Evolutionary conservation across 106 monocot species (phyloP), one percentile per base, ranked within the genome.

Genomic region (Acanthochlamys bracteata): DNA sequence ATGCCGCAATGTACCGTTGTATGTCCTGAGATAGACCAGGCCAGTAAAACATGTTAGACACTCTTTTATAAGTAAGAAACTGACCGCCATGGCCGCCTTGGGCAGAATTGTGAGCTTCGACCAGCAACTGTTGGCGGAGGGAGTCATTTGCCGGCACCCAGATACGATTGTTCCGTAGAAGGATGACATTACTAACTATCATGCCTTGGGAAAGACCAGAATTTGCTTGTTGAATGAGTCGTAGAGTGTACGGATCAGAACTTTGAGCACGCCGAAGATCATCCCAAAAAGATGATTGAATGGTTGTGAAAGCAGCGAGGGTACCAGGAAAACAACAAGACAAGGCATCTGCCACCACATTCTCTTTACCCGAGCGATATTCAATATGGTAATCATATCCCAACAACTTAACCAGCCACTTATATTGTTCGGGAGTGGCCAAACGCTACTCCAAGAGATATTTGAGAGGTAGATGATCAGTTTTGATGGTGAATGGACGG

Each of bases 351-450:
- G 24, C 26, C 1, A 26, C 52, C 14, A 16, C 16, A 53, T 65
- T 65, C 6, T 65, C 52, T 4, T 10, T 26, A 2, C 65, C 65
- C 3, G 0, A 10, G 16, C 51, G 39, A n/a, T 65, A 65, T 13
- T 14, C 52, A 52, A 65, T 64, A 20, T 20, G 2, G 55, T 55
- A 68, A 42, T 68, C 57, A 68, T 20, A 68, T 3, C 68, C 68
- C 55, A 57, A 39, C 21, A 68, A 24, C 20, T 68, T 68, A 23
- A 23, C 10, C 27, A 66, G 15, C 66, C 66, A 66, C n/a, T 27
- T 53, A 26, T 66, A 26, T 41, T 57, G 68, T 21, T 33, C 56
- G 33, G 55, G 22, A 56, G 68, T 68, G 23, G 57, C 1, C 17
- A 68, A 55, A 10, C 25, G 54, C 41, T 68, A 21, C 4, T 66